A percentile compares a stretch with the other conserved stretches of the same genome.
These are phyloP conservation scores for Globisporangium viniferum DNA, from an alignment of 352 stramenopile species.

Conservation along the genomic window DNA sequence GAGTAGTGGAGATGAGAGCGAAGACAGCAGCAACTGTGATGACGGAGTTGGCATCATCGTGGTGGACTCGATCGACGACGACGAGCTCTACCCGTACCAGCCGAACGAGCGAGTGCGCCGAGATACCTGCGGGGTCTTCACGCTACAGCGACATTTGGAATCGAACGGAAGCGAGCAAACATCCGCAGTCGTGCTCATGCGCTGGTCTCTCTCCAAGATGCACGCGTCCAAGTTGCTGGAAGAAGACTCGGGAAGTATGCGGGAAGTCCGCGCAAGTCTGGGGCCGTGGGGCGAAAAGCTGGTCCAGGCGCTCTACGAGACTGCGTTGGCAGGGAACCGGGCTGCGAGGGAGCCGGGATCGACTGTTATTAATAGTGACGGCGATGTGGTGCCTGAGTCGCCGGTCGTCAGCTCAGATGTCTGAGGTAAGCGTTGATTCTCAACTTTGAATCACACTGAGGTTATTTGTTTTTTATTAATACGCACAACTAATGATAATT, in stretches of 20 bases:
- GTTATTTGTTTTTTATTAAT: no score
- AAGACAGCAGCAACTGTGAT: background rate
- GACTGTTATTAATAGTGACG: background rate
- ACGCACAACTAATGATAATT: no score
- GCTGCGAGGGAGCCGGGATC: background rate
- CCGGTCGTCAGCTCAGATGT: no score
- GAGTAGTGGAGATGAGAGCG: background rate
- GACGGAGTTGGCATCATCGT: conserved; percentile 14
- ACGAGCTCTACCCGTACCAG: conserved; percentile 47
- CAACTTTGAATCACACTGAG: no score
- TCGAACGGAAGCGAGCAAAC: background rate
- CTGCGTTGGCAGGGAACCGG: background rate
- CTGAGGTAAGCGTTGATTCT: no score
- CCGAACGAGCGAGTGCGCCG: conserved; percentile 31
- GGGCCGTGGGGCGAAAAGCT: conserved; percentile 8
- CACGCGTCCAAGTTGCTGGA: background rate
- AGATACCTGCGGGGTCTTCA: conserved; percentile 41
- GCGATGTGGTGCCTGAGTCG: background rate
- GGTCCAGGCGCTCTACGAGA: background rate
- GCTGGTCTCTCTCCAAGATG: conserved; percentile 11
- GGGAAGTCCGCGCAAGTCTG: conserved; percentile 2
- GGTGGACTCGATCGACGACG: conserved; percentile 45
- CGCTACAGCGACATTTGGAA: background rate
- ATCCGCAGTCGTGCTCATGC: conserved; percentile 8
- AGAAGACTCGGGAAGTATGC: background rate